These are phyloP conservation scores for Reutealis trisperma DNA, from an alignment of 345 rosid genomes.

Conservation along the genomic window DNA sequence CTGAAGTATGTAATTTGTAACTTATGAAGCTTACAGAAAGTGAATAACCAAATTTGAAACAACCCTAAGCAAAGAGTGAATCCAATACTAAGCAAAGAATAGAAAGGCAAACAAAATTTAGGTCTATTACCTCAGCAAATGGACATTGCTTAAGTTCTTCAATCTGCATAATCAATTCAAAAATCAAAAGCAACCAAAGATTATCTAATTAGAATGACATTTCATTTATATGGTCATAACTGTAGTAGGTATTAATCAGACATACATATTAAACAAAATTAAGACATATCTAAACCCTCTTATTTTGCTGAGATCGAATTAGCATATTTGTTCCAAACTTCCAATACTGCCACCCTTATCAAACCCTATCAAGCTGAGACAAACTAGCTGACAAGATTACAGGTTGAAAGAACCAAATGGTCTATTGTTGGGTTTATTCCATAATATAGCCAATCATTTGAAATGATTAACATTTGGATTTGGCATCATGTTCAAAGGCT, in stretches of 20 bases:
- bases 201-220: background rate
- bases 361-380: background rate
- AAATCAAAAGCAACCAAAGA: background rate
- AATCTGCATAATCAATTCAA: constrained; percentile 45
- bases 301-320: background rate
- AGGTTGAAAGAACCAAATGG: background rate
- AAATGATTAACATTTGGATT: no score
- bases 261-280: no score
- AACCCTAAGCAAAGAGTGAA: background rate
- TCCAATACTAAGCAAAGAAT: background rate
- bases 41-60: background rate
- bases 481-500: no score
- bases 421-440: background rate
- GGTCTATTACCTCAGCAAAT: constrained; percentile 66
- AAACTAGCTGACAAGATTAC: background rate
- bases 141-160: constrained; percentile 82
- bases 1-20: background rate
- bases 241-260: no score
- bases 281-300: background rate
- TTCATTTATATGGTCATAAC: background rate
- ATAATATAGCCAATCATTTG: no score
- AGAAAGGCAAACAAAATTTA: background rate
- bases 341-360: background rate
- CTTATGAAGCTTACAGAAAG: background rate
- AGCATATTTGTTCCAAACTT: background rate